A percentile compares a stretch with the other conserved stretches of the same genome.
phyloP scores from a whole-genome alignment of 257 asterid species.

The Penstemon eatonii region DNA sequence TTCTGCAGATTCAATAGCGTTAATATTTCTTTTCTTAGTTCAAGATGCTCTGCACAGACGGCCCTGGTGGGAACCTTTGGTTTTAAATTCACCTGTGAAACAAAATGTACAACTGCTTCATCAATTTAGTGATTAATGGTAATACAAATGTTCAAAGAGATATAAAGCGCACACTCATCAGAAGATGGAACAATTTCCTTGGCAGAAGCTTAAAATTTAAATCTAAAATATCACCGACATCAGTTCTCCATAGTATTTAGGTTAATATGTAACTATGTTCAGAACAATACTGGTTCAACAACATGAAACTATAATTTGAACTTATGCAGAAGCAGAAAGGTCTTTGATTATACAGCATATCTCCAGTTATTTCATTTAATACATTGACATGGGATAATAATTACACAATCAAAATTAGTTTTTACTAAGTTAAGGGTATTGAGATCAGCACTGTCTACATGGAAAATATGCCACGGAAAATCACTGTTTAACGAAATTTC shows the following conservation, averaged over 20 bases:
- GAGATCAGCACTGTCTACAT: too few relatives aligned
- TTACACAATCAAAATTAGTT: too few relatives aligned
- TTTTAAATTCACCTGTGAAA: conserved; percentile 80
- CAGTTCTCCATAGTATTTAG: too few relatives aligned
- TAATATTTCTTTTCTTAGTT: conserved; percentile 88
- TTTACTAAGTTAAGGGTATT: too few relatives aligned
- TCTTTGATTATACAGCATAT: too few relatives aligned
- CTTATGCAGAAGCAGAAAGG: too few relatives aligned
- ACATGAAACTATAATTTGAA: neutral
- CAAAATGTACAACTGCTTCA: conserved; percentile 18
- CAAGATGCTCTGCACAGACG: conserved; percentile 95
- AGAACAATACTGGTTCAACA: neutral
- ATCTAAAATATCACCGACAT: neutral
- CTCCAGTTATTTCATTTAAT: too few relatives aligned
- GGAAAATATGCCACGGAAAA: neutral
- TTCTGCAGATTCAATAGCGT: conserved; percentile 88
- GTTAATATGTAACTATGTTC: neutral
- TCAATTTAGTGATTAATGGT: conserved; percentile 1
- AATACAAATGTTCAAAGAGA: neutral
- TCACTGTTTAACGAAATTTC: conserved; percentile 12
- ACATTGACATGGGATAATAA: too few relatives aligned
- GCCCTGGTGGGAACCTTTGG: conserved; percentile 96
- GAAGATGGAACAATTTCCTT: neutral
- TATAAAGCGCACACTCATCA: neutral
- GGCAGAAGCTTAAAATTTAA: neutral